phyloP scores from a whole-genome alignment of 495 filamentous ascomycete species.

The Mycothermus thermophilus region DNA sequence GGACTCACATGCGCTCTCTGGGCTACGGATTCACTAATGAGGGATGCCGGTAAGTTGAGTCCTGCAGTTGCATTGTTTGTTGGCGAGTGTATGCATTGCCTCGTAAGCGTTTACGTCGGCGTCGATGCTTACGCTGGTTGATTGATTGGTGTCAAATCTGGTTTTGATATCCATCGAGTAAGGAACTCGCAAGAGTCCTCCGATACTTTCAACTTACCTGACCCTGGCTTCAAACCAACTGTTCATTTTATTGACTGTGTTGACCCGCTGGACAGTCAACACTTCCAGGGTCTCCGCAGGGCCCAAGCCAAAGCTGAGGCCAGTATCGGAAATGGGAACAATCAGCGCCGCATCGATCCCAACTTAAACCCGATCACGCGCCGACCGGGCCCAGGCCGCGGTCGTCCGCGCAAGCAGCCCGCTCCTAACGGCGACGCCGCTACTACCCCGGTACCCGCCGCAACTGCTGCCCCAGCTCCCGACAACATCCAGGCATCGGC shows the following conservation, averaged over 20 bases:
- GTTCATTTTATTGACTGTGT: too few relatives aligned
- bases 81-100: too few relatives aligned
- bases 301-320: constrained; percentile 33
- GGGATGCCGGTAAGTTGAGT: constrained; percentile 35
- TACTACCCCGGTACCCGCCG: constrained; percentile 5
- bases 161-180: too few relatives aligned
- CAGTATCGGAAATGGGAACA: constrained; percentile 7
- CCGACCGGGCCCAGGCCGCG: constrained; percentile 34
- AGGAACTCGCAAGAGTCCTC: too few relatives aligned
- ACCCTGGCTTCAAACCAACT: too few relatives aligned
- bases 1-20: constrained; percentile 35
- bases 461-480: constrained; percentile 1
- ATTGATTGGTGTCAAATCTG: too few relatives aligned
- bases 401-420: constrained; percentile 29
- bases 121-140: background rate
- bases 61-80: background rate
- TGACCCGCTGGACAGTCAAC: constrained; percentile 26
- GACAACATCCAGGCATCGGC: too few relatives aligned
- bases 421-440: constrained; percentile 5
- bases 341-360: constrained; percentile 26
- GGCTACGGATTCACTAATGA: constrained; percentile 42
- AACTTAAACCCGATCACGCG: constrained; percentile 35
- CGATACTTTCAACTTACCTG: too few relatives aligned
- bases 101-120: background rate
- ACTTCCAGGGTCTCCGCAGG: constrained; percentile 37